Evolutionary conservation across 768 basidiomycete genomes (phyloP), one percentile per base, ranked within the genome.

Genomic region (Coprinopsis sp.): DNA sequence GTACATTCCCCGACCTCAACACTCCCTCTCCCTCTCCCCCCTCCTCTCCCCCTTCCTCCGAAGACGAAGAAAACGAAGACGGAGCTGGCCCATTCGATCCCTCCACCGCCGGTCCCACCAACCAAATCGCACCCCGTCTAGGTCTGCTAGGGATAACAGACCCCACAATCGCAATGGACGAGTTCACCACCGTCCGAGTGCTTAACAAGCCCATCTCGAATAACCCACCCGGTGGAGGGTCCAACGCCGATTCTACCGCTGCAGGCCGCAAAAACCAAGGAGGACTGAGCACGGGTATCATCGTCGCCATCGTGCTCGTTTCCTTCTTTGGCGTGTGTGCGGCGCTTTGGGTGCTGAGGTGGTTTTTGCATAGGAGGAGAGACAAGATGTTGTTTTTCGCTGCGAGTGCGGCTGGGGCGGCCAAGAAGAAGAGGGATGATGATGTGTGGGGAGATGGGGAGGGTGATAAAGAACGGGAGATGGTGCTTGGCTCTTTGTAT

Each of bases 141-240:
- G 88, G 87, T 0, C 59, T 91, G 6, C 49, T 87, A 18, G 58
- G 71, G 3, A 65, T 91, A 1, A 88, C 86, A 2, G 74, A 90
- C 52, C 69, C 78, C 0, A 72, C 76, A 0, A 60, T 58, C 3
- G 88, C 89, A 0, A 55, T 89, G 49, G 63, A 72, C 2, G 84
- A 90, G 52, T 91, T 90, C 64, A 59, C 79, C 36, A 75, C 70
- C 3, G 84, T 88, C 4, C 79, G 89, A 3, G 77, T 90, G 12
- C 64, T 82, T 25, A 74, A 82, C 38, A 71, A 79, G 48, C 79
- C 86, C 0, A 63, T 87, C 37, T 52, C 52, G 8, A 47, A 41
- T 14, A 52, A 48, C 44, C 46, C 2, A 14, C 37, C 25, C 19
- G 56, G 3, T 52, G 2, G 46, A 31, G 18, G 18, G 4, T 41